Evolutionary conservation across 495 filamentous ascomycete species (phyloP), one percentile per base, ranked within the genome.

Genomic region (Neurospora intermedia): DNA sequence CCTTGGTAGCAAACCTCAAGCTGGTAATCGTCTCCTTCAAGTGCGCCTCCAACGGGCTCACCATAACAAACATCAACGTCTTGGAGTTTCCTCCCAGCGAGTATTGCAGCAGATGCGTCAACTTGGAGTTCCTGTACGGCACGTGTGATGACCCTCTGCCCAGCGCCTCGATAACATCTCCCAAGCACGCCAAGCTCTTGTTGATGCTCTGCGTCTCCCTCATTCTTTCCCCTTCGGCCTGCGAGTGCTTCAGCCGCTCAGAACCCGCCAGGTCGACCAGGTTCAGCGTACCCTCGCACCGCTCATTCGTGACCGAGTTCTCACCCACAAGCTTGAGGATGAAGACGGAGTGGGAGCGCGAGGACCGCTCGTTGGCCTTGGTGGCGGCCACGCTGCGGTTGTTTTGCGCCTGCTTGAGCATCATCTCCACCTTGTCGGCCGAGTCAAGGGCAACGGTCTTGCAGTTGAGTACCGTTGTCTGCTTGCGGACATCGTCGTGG

Each of bases 41-140:
- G 84, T 98, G 96, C 4, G 91, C 93, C 85, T 96, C 91, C 70
- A 98, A 83, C 40, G 96, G 96, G 79, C 91, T 94, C 75, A 96
- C 91, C 93, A 98, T 98, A 81, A 98, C 93, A 77, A 99, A 97
- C 96, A 98, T 99, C 74, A 99, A 91, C 5, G 96, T 98, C 83
- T 97, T 96, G 72, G 91, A 93, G 79, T 97, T 97, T 43, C 96
- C 96, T 18, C 96, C 94, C 0, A 99, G 87, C 2, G 94, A 97
- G 74, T 94, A 97, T 88, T 98, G 93, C 31, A 99, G 88, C 39
- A 99, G 88, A 74, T 98, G 97, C 11, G 96, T 99, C 71, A 99
- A 87, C 89, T 98, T 98, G 78, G 92, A 96, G 81, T 98, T 98
- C 39, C 96, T 84, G 82, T 98, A 99, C 11, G 96, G 96, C 70